Base-by-base conservation (phyloP, 2,329 filamentous ascomycete species). In the Fusarium torulosum region DNA sequence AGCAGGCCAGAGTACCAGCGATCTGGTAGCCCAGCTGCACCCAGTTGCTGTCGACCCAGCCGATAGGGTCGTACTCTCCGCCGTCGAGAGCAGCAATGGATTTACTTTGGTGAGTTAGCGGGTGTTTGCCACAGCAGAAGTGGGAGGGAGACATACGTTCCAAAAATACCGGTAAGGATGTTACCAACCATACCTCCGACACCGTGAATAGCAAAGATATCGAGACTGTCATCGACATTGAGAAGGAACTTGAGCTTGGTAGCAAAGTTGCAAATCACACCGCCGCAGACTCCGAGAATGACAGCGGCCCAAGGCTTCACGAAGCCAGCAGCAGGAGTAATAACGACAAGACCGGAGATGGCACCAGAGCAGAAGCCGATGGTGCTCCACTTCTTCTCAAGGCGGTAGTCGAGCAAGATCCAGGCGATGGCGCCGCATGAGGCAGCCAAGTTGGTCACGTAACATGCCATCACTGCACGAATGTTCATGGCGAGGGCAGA, bases 351-450 rank as follows among this genome's bases (percentile, higher is more conserved):
- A 52, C 93, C 92, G 27, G 92, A 91, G 76, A 97, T 94, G 70
- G 89, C 90, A 64, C 94, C 94, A 38, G 93, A 96, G 84, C 93
- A 96, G 91, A 94, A 94, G 44, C 93, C 94, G 73, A 97, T 91
- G 80, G 95, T 93, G 67, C 91, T 95, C 92, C 93, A 97, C 81
- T 97, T 97, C 76, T 85, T 88, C 82, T 97, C 93, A n/a, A 97
- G 88, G 53, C 93, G 89, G 80, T 96, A 97, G 75, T 97, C 94
- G 59, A 97, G 85, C 31, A 96, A 80, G 74, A 90, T 90, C 94
- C 93, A 97, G 63, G 91, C 92, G 61, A 97, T 86, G 60, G 91
- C 93, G 56, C 90, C 94, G 25, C 92, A 87, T 37, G 89, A 92
- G 20, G 94, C 94, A 44, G 94, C 90, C 21, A 97, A 83, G 79